phyloP scores from a whole-genome alignment of 805 yeast genomes.

The Hanseniaspora lachancei region DNA sequence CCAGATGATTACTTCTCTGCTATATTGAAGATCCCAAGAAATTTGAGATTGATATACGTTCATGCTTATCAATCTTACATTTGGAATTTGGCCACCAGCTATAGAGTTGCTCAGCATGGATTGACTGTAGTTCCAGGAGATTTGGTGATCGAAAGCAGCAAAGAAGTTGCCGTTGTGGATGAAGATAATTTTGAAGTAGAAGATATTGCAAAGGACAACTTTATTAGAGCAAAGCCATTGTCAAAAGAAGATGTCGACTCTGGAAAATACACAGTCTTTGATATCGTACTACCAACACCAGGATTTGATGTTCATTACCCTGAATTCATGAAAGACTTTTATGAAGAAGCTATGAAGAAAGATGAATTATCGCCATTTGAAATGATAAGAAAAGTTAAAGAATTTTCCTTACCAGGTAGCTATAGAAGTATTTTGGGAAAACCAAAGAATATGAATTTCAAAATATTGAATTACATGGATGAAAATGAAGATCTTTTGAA shows the following conservation, averaged over 20 bases:
- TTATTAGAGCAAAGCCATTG: conserved; percentile 56
- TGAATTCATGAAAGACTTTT: conserved; percentile 42
- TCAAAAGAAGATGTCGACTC: conserved; percentile 57
- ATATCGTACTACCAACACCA: conserved; percentile 89
- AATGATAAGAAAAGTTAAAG: conserved; percentile 75
- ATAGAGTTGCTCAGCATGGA: conserved; percentile 61
- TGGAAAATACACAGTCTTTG: conserved; percentile 54
- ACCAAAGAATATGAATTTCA: conserved; percentile 52
- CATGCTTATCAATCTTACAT: conserved; percentile 95
- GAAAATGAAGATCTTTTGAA: conserved; percentile 59
- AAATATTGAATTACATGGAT: conserved; percentile 45
- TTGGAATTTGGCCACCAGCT: conserved; percentile 81
- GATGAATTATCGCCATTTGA: conserved; percentile 75
- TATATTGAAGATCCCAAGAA: conserved; percentile 80
- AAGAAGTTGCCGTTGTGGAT: conserved; percentile 26
- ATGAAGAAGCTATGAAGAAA: conserved; percentile 57
- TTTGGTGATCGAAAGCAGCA: conserved; percentile 36
- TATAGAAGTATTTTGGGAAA: conserved; percentile 62
- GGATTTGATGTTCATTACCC: conserved; percentile 91
- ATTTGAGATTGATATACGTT: conserved; percentile 83
- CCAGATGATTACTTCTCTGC: conserved; percentile 58
- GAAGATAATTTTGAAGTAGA: conserved; percentile 51
- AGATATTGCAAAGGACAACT: conserved; percentile 47
- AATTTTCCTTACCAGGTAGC: conserved; percentile 83
- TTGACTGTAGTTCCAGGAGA: conserved; percentile 65